Evolutionary conservation across 2,329 filamentous ascomycete species (phyloP).

Genomic region (Alternaria dauci): DNA sequence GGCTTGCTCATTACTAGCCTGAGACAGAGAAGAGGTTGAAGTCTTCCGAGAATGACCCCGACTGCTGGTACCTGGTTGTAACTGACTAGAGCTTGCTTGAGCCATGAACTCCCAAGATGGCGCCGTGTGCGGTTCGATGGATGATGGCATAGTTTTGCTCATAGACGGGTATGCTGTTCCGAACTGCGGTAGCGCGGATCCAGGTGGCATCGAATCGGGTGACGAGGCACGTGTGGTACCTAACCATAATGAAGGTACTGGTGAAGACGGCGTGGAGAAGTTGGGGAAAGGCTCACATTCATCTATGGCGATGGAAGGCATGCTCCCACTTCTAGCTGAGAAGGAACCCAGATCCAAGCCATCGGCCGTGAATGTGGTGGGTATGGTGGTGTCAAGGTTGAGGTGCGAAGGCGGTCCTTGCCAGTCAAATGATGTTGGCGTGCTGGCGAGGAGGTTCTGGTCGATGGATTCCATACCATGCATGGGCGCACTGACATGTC

Average conservation of each 20-base stretch:
- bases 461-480: slow-evolving; percentile 49
- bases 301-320: slow-evolving; percentile 49
- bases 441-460: slow-evolving; percentile 36
- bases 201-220: slow-evolving; percentile 42
- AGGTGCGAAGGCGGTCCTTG: slow-evolving; percentile 37
- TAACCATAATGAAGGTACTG: slow-evolving; percentile 50
- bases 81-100: slow-evolving; percentile 28
- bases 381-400: slow-evolving; percentile 40
- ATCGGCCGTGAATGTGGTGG: slow-evolving; percentile 33
- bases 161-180: slow-evolving; percentile 26
- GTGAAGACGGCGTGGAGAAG: slow-evolving; percentile 42
- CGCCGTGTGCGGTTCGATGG: slow-evolving; percentile 40
- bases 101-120: slow-evolving; percentile 50
- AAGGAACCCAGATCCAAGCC: slow-evolving; percentile 36
- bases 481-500: slow-evolving; percentile 48
- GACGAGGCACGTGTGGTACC: slow-evolving; percentile 49
- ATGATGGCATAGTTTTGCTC: slow-evolving; percentile 33
- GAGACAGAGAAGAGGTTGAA: slow-evolving; percentile 43
- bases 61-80: slow-evolving; percentile 34
- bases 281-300: slow-evolving; percentile 48
- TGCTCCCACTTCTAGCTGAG: slow-evolving; percentile 35
- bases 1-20: slow-evolving; percentile 40
- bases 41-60: slow-evolving; percentile 41
- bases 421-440: slow-evolving; percentile 43
- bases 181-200: slow-evolving; percentile 35